A percentile compares a stretch with the other conserved stretches of the same genome.
Evolutionary conservation across 2,329 filamentous ascomycete species (phyloP).

Genomic region (Pezicula neosporulosa): DNA sequence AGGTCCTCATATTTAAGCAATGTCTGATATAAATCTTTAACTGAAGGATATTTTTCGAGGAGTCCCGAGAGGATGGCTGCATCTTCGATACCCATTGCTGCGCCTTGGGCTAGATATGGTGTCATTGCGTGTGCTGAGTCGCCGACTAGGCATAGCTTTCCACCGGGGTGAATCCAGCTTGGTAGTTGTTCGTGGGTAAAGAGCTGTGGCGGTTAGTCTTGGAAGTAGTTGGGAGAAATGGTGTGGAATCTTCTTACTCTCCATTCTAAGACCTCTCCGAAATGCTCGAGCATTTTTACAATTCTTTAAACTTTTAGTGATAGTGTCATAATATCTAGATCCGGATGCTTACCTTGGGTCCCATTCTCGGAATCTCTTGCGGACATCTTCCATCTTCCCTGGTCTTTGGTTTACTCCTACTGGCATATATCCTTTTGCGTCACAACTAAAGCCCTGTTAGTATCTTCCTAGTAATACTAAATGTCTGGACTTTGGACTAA

Average conservation of each 20-base stretch:
- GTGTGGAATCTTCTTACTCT: constrained; percentile 29
- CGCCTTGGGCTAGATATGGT: constrained; percentile 40
- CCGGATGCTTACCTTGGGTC: constrained; percentile 39
- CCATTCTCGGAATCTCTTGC: constrained; percentile 21
- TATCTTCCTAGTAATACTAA: neutral
- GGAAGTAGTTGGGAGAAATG: neutral
- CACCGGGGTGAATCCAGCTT: constrained; percentile 14
- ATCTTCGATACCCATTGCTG: constrained; percentile 31
- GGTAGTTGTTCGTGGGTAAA: constrained; percentile 12
- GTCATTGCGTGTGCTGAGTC: constrained; percentile 42
- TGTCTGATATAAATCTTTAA: constrained; percentile 1
- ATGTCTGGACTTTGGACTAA: constrained; percentile 1
- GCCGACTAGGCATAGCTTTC: constrained; percentile 34
- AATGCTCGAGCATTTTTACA: constrained; percentile 34
- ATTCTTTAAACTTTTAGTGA: constrained; percentile 36
- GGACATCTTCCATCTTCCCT: constrained; percentile 10
- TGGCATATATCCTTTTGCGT: constrained; percentile 14
- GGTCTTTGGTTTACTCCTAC: constrained; percentile 11
- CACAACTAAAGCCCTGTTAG: constrained; percentile 1
- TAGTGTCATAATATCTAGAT: constrained; percentile 27
- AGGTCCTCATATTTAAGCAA: constrained; percentile 9
- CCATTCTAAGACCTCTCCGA: constrained; percentile 37
- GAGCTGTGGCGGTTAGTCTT: constrained; percentile 4
- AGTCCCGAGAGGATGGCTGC: constrained; percentile 12
- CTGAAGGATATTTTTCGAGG: constrained; percentile 6